Percentiles rank a stretch among this genome's conserved stretches.
Evolutionary conservation across 2,329 filamentous ascomycete species (phyloP).

Genomic region (Aspergillus cejpii): DNA sequence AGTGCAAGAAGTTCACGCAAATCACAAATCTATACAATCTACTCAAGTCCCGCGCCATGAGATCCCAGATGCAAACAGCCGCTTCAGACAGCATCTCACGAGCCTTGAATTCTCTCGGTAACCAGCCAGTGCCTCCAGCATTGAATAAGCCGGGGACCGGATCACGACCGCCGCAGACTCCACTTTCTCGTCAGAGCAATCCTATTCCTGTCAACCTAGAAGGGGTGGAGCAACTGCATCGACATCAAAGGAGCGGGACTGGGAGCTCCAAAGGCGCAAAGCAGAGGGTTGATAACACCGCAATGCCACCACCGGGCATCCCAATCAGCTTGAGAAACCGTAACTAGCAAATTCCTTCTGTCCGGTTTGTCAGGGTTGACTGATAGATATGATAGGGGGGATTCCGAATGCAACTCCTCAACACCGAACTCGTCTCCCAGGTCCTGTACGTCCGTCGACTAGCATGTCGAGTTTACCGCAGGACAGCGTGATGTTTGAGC

Average conservation of each 20-base stretch:
- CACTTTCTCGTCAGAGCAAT: constrained; percentile 18
- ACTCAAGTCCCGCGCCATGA: constrained; percentile 51
- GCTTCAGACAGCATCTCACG: constrained; percentile 49
- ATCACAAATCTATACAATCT: constrained; percentile 56
- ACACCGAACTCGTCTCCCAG: constrained; percentile 26
- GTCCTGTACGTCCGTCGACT: constrained; percentile 16
- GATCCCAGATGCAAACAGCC: constrained; percentile 49
- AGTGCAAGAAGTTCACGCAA: constrained; percentile 61
- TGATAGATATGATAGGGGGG: constrained; percentile 7
- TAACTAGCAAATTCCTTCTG: constrained; percentile 13
- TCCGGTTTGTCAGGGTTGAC: neutral
- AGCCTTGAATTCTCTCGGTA: constrained; percentile 36
- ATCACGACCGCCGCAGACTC: constrained; percentile 22
- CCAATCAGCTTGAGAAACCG: constrained; percentile 17
- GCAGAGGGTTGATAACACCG: constrained; percentile 15
- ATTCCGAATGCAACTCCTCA: constrained; percentile 14
- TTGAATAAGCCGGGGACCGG: constrained; percentile 8
- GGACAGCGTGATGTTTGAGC: constrained; percentile 5
- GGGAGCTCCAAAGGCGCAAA: constrained; percentile 30
- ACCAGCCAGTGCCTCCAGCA: constrained; percentile 9
- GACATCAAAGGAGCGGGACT: constrained; percentile 37
- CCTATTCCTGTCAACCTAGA: constrained; percentile 20
- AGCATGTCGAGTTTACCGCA: constrained; percentile 20
- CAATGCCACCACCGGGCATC: constrained; percentile 31
- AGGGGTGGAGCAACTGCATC: constrained; percentile 34